A percentile compares a stretch with the other conserved stretches of the same genome.
phyloP scores from a whole-genome alignment of 108 stramenopile genomes.

The Stephanodiscus triporus region DNA sequence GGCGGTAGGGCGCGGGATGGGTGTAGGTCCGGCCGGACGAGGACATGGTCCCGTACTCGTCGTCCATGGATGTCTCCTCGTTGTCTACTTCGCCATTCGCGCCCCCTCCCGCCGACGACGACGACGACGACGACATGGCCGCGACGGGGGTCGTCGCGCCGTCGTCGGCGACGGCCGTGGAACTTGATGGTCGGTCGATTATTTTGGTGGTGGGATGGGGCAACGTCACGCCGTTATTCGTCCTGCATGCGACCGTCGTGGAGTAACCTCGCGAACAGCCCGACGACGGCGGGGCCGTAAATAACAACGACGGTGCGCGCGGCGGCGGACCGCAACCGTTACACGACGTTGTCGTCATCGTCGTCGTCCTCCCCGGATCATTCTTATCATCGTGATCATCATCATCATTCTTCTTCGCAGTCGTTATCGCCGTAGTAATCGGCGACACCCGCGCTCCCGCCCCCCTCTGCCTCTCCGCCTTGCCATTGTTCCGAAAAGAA shows the following conservation, averaged over 20 bases:
- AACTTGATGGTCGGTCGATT: not conserved
- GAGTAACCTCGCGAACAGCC: too few relatives aligned
- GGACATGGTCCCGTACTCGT: conserved; percentile 90
- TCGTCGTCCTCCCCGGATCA: too few relatives aligned
- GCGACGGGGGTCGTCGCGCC: not conserved
- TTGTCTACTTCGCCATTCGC: not conserved
- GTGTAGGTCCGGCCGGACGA: conserved; percentile 72
- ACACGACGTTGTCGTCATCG: too few relatives aligned
- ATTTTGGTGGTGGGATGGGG: not conserved
- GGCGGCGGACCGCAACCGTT: too few relatives aligned
- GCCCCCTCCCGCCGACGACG: not conserved
- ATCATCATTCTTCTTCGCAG: too few relatives aligned
- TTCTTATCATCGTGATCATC: too few relatives aligned
- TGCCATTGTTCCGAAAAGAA: not conserved
- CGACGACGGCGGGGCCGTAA: too few relatives aligned
- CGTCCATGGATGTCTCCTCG: conserved; percentile 65
- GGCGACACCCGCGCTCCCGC: too few relatives aligned
- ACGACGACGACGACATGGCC: not conserved
- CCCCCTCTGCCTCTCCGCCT: not conserved
- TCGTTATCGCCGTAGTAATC: too few relatives aligned
- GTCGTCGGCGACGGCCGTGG: not conserved
- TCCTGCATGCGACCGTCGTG: too few relatives aligned
- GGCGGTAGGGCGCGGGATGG: conserved; percentile 56
- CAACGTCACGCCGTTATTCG: too few relatives aligned
- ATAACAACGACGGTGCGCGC: too few relatives aligned